phyloP scores from a whole-genome alignment of 2,329 filamentous ascomycete genomes.

The Ilyonectria sp. region DNA sequence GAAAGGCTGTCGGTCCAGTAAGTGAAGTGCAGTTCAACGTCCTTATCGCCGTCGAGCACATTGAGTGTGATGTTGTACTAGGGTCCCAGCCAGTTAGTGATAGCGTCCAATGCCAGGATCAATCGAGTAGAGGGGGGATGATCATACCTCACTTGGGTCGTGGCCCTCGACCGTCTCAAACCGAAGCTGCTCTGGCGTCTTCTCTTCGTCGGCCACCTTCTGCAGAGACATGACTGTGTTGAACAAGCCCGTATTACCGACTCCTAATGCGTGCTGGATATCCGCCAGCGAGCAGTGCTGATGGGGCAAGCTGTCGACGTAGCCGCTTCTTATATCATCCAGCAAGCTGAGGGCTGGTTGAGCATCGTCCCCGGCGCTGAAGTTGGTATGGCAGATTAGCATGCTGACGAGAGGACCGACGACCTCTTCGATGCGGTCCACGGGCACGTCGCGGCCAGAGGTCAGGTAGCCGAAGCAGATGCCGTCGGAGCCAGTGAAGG shows the following conservation, averaged over 20 bases:
- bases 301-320: slow-evolving; percentile 11
- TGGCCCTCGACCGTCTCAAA: background rate
- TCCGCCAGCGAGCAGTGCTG: slow-evolving; percentile 14
- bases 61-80: background rate
- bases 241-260: slow-evolving; percentile 12
- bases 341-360: background rate
- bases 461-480: slow-evolving; percentile 35
- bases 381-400: slow-evolving; percentile 8
- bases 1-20: background rate
- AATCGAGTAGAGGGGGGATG: background rate
- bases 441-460: slow-evolving; percentile 23
- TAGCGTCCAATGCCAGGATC: background rate
- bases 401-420: slow-evolving; percentile 27
- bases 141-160: background rate
- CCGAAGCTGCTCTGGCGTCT: background rate
- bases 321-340: slow-evolving; percentile 1
- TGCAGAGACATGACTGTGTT: slow-evolving; percentile 19
- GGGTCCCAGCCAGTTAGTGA: background rate
- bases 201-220: background rate
- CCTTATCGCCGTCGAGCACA: background rate
- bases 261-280: slow-evolving; percentile 8
- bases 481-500: slow-evolving; percentile 36
- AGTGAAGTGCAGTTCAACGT: background rate
- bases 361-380: background rate
- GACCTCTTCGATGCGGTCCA: slow-evolving; percentile 23